Base-by-base conservation (phyloP, 1,139 yeast species). In the Yamadazyma buinensis region DNA sequence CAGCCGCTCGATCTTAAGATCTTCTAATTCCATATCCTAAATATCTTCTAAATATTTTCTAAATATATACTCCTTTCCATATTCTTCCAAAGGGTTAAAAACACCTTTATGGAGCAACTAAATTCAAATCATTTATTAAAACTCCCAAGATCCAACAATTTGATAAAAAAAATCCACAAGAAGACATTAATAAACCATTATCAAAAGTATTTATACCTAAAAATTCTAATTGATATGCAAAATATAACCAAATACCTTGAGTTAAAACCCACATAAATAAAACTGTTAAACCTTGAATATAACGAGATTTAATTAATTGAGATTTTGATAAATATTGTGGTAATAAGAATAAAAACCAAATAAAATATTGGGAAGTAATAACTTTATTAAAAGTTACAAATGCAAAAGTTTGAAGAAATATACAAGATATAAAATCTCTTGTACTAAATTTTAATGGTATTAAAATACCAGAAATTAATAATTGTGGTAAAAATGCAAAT, bases 331-430 rank as follows among this genome's bases (percentile, higher is more conserved):
- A 54, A 51, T 67, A 80, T 36, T 85, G 77, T 1, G 97, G 97
- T 31, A 88, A 59, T 47, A 88, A 76, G 12, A 88, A 86, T 51
- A 92, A 64, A 55, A 82, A 88, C 97, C 98, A 92, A 47, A 90
- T 78, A 57, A 92, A 92, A 57, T 92, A 92, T 52, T 83, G 94
- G 1, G 96, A 86, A 0, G 98, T 92, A 50, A 95, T 84, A 23
- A 92, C 97, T 59, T 92, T 92, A 64, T 92, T 92, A 62, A 83
- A 87, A 2, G 94, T 72, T 23, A 90, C 96, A 62, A 92, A 92
- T 20, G 87, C 75, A 57, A 87, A 82, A 1, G 98, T 92, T 58
- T 90, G 97, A n/a, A 88, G 55, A 52, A 90, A 86, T 43, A 87
- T 57, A 15, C 88, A 75, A 28, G 83, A 72, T n/a, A 78, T 57